These are phyloP conservation scores for Vanrija humicola DNA, from an alignment of 1,284 basidiomycete genomes.

Conservation along the genomic window DNA sequence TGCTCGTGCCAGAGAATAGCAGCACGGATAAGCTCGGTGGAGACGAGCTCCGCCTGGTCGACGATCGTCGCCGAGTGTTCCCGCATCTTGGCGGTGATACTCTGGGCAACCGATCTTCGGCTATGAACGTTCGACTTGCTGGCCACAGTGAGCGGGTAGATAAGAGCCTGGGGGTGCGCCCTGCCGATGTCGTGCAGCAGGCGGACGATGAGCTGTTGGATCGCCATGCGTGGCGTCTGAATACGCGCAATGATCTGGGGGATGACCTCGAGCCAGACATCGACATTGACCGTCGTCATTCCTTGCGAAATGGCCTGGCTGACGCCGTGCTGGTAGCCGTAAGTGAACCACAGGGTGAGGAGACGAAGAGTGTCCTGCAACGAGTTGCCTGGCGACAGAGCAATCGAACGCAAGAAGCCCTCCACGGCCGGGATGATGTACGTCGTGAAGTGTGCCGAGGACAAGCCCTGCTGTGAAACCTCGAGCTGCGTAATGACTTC, in stretches of 20 bases:
- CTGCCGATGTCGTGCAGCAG: slow-evolving; percentile 90
- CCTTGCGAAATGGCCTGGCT: slow-evolving; percentile 85
- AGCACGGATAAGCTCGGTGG: slow-evolving; percentile 92
- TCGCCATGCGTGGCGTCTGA: slow-evolving; percentile 84
- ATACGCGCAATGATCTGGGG: slow-evolving; percentile 99
- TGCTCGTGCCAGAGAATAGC: slow-evolving; percentile 99
- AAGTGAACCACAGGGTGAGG: slow-evolving; percentile 98
- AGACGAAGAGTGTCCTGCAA: slow-evolving; percentile 92
- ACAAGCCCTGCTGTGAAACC: slow-evolving; percentile 65
- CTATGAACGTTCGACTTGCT: slow-evolving; percentile 87
- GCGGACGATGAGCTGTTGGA: slow-evolving; percentile 84
- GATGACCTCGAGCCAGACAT: slow-evolving; percentile 98
- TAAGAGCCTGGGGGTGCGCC: slow-evolving; percentile 94
- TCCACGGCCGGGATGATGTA: slow-evolving; percentile 94
- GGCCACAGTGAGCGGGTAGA: slow-evolving; percentile 97
- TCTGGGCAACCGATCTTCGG: slow-evolving; percentile 76
- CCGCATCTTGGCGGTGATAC: slow-evolving; percentile 89
- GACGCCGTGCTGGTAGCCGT: slow-evolving; percentile 86
- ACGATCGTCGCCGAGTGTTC: slow-evolving; percentile 89
- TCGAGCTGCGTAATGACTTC: slow-evolving; percentile 87
- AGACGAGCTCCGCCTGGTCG: slow-evolving; percentile 86
- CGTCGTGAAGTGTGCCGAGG: slow-evolving; percentile 66
- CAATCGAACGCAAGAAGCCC: slow-evolving; percentile 96
- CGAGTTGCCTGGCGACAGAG: slow-evolving; percentile 82
- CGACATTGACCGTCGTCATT: slow-evolving; percentile 85